These are phyloP conservation scores for Wickerhamomyces tratensis DNA, from an alignment of 805 yeast species.

Conservation along the genomic window DNA sequence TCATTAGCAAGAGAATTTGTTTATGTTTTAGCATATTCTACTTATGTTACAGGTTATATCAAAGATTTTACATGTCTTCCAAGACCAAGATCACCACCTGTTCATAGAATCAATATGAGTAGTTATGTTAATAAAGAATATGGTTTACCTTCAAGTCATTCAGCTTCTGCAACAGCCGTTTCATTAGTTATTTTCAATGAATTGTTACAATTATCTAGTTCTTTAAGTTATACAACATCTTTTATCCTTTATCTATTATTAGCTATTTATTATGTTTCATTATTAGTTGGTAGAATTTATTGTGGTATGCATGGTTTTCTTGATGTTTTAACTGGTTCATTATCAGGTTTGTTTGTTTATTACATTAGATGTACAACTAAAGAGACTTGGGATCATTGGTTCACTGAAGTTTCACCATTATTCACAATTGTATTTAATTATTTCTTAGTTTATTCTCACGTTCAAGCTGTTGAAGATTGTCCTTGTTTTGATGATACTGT, in stretches of 20 bases:
- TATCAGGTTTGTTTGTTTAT: conserved; percentile 39
- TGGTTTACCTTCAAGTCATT: conserved; percentile 90
- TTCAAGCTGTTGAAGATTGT: conserved; percentile 83
- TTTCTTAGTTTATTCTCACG: conserved; percentile 54
- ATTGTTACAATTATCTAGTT: conserved; percentile 6
- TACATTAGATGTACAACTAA: conserved; percentile 16
- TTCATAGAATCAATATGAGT: conserved; percentile 81
- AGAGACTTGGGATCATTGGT: conserved; percentile 33
- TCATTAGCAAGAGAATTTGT: conserved; percentile 56
- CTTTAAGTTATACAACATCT: conserved; percentile 3
- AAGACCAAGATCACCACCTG: conserved; percentile 86
- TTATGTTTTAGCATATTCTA: conserved; percentile 49
- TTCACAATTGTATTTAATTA: conserved; percentile 31
- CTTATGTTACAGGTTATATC: conserved; percentile 59
- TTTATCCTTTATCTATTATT: conserved; percentile 12
- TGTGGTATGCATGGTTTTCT: conserved; percentile 97
- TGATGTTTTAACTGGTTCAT: conserved; percentile 60
- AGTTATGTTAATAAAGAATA: conserved; percentile 89
- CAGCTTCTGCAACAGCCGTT: conserved; percentile 90
- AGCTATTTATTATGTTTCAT: conserved; percentile 45
- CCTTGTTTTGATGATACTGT: conserved; percentile 96
- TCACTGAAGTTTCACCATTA: conserved; percentile 27
- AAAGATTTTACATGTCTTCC: conserved; percentile 89
- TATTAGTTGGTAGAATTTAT: conserved; percentile 76
- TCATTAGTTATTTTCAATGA: conserved; percentile 36